Base-by-base conservation (phyloP, 163 green algal genomes). In the Trebouxia gelatinosa region DNA sequence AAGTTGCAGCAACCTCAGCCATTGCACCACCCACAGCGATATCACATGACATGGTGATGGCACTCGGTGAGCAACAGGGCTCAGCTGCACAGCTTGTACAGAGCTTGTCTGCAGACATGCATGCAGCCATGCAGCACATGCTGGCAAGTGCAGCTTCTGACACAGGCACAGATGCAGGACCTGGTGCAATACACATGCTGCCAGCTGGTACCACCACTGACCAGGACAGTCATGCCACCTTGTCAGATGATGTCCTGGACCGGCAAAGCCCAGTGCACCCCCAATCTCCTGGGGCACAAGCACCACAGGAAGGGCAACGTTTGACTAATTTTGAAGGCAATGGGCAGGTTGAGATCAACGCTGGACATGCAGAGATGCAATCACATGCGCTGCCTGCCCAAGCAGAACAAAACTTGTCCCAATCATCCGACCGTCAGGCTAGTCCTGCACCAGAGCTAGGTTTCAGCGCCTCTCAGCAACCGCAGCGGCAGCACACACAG, bases 81-180 rank as follows among this genome's bases (percentile, higher is more conserved):
- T 72, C 35, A 50, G 2, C 26, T 51, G 64, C n/a, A n/a, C n/a
- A 72, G 6, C 26, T 72, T n/a, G 21, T 72, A 13, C 38, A 43
- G 26, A 43, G 64, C 23, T 6, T 72, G 64, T 54, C 35, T 31
- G 35, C 64, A 51, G 64, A 72, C 0, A 50, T 72, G 35, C 64
- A 72, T 23, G 64, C 64, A 54, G 64, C 64, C 6, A 72, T 72
- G 64, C 35, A 51, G 64, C 64, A 72, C 35, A 35, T 72, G 0
- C 28, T 72, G 32, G 64, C 35, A 2, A 54, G 35, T 37, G 64
- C 37, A 50, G 4, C 21, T 51, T 28, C 38, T 51, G 32, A n/a
- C 26, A 48, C 62, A 2, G 34, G 34, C 31, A 5, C 62, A 70
- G 23, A 21, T 21, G 11, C 16, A 43, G 61, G 32, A 34, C 11